Percentiles rank a stretch among this genome's conserved stretches.
Evolutionary conservation across 345 rosid species (phyloP).

Genomic region (Salix caprea): DNA sequence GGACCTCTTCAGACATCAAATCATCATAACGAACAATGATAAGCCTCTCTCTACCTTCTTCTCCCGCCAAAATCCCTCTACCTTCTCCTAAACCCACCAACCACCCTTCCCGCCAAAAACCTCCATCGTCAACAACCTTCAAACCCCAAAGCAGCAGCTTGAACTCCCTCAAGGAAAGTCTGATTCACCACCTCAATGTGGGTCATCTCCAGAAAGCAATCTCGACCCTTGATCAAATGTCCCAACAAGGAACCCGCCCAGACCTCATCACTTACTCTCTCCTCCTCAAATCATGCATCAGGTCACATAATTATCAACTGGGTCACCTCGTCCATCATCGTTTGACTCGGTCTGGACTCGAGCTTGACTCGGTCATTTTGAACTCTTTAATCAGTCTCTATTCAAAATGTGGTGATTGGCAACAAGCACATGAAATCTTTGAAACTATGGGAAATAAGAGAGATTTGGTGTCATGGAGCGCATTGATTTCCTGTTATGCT

Average conservation of each 20-base stretch:
- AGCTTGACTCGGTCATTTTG: conserved; percentile 50
- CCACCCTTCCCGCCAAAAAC: conserved; percentile 27
- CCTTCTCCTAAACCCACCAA: conserved; percentile 12
- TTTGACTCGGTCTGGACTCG: conserved; percentile 35
- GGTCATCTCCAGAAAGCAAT: conserved; percentile 55
- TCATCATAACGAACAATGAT: conserved; percentile 7
- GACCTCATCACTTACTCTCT: conserved; percentile 55
- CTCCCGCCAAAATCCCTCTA: conserved; percentile 42
- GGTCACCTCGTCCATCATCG: conserved; percentile 53
- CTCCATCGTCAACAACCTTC: conserved; percentile 10
- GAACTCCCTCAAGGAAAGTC: conserved; percentile 30
- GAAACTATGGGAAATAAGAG: conserved; percentile 47
- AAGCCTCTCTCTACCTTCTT: conserved; percentile 25
- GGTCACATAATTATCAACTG: conserved; percentile 48
- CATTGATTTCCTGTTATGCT: conserved; percentile 65
- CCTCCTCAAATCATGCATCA: conserved; percentile 73
- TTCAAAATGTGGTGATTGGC: conserved; percentile 51
- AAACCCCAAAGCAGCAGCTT: not conserved
- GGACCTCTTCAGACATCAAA: too few species aligned
- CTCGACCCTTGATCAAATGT: conserved; percentile 46
- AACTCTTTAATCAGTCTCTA: conserved; percentile 72
- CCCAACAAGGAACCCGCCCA: conserved; percentile 33
- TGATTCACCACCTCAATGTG: conserved; percentile 47
- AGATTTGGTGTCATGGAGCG: conserved; percentile 70
- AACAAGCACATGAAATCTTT: conserved; percentile 42